Evolutionary conservation across 306 rosid species (phyloP).

Genomic region (Arachis hypogaea): DNA sequence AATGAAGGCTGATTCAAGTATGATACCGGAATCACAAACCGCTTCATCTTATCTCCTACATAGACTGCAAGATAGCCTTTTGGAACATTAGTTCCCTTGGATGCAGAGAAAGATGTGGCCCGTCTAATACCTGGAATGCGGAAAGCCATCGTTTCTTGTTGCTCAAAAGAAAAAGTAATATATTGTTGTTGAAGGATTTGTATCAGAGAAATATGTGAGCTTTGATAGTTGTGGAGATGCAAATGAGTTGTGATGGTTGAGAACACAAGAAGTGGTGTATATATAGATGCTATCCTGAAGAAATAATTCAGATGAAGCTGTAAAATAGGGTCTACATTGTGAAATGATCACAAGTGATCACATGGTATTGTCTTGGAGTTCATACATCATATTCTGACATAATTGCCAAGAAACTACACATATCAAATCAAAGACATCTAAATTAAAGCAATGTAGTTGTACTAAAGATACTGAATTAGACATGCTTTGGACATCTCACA

Average conservation of each 20-base stretch:
- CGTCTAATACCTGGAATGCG: conserved; percentile 17
- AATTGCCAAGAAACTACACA: neutral
- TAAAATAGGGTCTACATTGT: neutral
- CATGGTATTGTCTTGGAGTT: conserved; percentile 16
- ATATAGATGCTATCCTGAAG: neutral
- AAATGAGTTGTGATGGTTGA: conserved; percentile 2
- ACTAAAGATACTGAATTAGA: neutral
- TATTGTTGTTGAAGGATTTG: conserved; percentile 1
- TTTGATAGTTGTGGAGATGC: neutral
- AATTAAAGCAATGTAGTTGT: neutral
- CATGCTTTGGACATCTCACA: conserved; percentile 10
- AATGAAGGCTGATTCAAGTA: conserved; percentile 38
- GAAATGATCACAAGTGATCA: neutral
- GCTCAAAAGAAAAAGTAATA: neutral
- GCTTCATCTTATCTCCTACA: conserved; percentile 30
- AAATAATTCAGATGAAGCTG: neutral
- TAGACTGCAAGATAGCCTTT: conserved; percentile 45
- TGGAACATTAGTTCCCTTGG: conserved; percentile 37
- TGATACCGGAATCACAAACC: conserved; percentile 28
- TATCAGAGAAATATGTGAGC: neutral
- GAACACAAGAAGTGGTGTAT: conserved; percentile 3
- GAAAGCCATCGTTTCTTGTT: conserved; percentile 12
- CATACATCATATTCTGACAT: neutral
- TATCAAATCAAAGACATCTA: neutral
- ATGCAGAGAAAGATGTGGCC: conserved; percentile 9